A percentile compares a stretch with the other conserved stretches of the same genome.
Conservation (phyloP, 768 basidiomycete genomes). For the Infundibulicybe gibba region DNA sequence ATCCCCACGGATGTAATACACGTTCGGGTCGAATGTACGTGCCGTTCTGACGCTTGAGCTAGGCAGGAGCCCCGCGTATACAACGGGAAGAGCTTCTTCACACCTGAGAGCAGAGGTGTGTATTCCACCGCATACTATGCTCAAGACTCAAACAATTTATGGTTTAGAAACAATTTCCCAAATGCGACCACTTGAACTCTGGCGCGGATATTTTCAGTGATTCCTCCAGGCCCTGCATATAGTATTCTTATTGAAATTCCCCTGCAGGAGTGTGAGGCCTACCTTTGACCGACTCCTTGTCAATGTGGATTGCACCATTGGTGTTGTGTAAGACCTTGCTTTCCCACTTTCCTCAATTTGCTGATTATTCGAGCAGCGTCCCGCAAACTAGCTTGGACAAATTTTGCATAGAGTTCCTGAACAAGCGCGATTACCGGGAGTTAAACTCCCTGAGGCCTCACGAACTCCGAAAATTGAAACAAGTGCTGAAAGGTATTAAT, state of each 20-base stretch:
- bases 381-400: conserved; percentile 15
- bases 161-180: conserved; percentile 7
- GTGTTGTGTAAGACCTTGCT: conserved; percentile 28
- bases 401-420: conserved; percentile 16
- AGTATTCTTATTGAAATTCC: neutral
- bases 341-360: neutral
- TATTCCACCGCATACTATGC: neutral
- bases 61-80: conserved; percentile 16
- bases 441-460: conserved; percentile 8
- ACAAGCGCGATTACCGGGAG: conserved; percentile 10
- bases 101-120: conserved; percentile 12
- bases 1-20: conserved; percentile 20
- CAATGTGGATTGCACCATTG: conserved; percentile 39
- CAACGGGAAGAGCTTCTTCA: conserved; percentile 23
- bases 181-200: conserved; percentile 29
- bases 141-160: conserved; percentile 2
- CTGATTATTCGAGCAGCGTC: conserved; percentile 14
- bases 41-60: neutral
- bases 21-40: neutral
- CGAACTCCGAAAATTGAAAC: conserved; percentile 16
- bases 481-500: conserved; percentile 25
- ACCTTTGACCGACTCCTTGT: conserved; percentile 29
- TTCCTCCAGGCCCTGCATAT: neutral
- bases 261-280: conserved; percentile 37
- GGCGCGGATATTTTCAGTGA: conserved; percentile 42